Evolutionary conservation across 805 yeast genomes (phyloP), one percentile per base, ranked within the genome.

Genomic region (Metschnikowia hibisci): DNA sequence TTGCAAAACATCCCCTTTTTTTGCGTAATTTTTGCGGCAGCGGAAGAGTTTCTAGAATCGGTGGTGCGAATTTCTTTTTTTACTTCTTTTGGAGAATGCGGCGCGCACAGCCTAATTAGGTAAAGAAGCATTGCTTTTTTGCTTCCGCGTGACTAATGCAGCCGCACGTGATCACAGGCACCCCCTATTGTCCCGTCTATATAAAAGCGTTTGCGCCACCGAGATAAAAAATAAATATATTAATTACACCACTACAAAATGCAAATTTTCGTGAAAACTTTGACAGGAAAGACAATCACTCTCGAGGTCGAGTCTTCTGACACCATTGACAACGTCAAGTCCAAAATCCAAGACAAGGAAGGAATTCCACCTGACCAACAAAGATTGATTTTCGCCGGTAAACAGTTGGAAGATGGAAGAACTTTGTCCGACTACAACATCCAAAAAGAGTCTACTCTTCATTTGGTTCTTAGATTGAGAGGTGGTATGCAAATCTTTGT

Each of bases 251-350:
- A 36, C 15, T 29, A 44, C 12, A 35, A 45, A 41, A 60, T 59
- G 63, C 64, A 60, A 48, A 60, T 60, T 39, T 58, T 57, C 48
- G 64, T 59, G 45, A 77, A 77, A 62, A 77, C 81, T 29, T 67
- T 78, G 55, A 78, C 82, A 20, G 82, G 82, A 63, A 78, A 77
- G 66, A 78, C 82, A 32, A 77, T 78, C 49, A 90, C 97, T 69
- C 82, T 90, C 57, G 97, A 90, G 78, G 97, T 89, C 58, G 96
- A 90, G 78, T 88, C 97, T 53, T 87, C 96, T 48, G 97, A 90
- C 80, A 88, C 96, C 53, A 88, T 91, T 67, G 96, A 89, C 81
- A 88, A 87, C 63, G 96, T 90, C 52, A 69, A 67, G 60, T 59
- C 70, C 26, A 67, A 69, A 57, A 66, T 67, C 32, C 72, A 69